Evolutionary conservation across 495 filamentous ascomycete species (phyloP), one percentile per base, ranked within the genome.

Genomic region (Neurospora sp.): DNA sequence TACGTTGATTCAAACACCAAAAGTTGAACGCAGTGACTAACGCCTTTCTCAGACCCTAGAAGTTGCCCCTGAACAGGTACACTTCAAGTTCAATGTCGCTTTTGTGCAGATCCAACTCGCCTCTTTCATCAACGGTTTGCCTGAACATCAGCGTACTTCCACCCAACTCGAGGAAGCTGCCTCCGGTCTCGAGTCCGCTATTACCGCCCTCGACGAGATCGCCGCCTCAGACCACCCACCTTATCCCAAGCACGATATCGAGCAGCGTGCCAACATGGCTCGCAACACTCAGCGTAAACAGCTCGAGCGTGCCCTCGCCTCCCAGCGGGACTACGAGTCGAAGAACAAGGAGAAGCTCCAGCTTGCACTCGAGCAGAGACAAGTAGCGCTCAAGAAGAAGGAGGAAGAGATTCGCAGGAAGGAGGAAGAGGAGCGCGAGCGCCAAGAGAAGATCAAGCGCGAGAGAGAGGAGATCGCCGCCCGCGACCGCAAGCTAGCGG

Each of bases 41-140:
- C 74, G 71, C 68, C 71, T 20, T 18, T 46, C 70, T 20, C 69
- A 94, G 85, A 94, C 94, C 22, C 88, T 94, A 39, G 87, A 89
- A 53, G 85, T 92, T 48, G 89, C 92, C 0, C 92, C 94, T 2
- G 92, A 94, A 22, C 92, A 96, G 76, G 85, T 93, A 9, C 93
- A 97, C 82, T 92, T 96, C 78, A 91, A 95, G 78, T 99, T 99
- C 88, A 99, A 99, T 79, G 92, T 99, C 18, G 96, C 96, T 31
- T 99, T 97, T 74, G 93, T 98, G 20, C 94, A 98, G 78, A 94
- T 97, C 73, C 94, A 97, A 79, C 88, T 98, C 70, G 94, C 95
- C 41, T 89, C 90, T 37, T 85, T 92, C 44, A 88, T 97, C n/a
- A 89, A 93, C 83, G 85, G 82, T 69, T 86, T 97, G 22, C 84